Percentiles rank a stretch among this genome's conserved stretches.
phyloP scores from a whole-genome alignment of 1,284 basidiomycete genomes.

The Boletus sp. region DNA sequence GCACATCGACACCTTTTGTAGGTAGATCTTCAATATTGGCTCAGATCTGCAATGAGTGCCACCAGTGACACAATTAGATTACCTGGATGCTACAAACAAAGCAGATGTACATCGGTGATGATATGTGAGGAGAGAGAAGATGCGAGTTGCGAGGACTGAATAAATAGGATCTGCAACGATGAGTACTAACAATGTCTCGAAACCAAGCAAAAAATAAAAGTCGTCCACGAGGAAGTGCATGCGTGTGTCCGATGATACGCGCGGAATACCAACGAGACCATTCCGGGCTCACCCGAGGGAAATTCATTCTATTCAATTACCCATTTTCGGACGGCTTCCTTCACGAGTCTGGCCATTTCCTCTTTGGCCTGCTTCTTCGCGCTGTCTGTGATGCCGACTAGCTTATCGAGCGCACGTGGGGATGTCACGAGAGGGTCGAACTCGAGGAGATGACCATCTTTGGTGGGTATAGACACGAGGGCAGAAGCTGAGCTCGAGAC shows the following conservation, averaged over 20 bases:
- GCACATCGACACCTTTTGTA: background rate
- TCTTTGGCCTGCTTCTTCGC: slow-evolving; percentile 79
- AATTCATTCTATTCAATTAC: slow-evolving; percentile 38
- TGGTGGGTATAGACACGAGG: slow-evolving; percentile 70
- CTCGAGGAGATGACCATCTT: slow-evolving; percentile 75
- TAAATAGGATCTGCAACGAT: slow-evolving; percentile 25
- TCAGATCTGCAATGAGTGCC: background rate
- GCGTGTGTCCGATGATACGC: background rate
- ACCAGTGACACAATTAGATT: slow-evolving; percentile 16
- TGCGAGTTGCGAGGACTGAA: slow-evolving; percentile 14
- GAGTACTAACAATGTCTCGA: slow-evolving; percentile 1
- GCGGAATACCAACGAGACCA: background rate
- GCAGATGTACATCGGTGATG: slow-evolving; percentile 25
- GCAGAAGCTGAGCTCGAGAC: slow-evolving; percentile 41
- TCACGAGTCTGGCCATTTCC: slow-evolving; percentile 71
- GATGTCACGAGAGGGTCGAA: slow-evolving; percentile 77
- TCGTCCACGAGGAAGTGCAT: background rate
- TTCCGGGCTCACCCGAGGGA: background rate
- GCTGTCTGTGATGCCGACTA: slow-evolving; percentile 76
- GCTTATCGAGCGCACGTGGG: slow-evolving; percentile 65
- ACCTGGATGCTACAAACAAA: slow-evolving; percentile 30
- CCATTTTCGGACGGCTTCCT: slow-evolving; percentile 75
- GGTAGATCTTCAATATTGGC: background rate
- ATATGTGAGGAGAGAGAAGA: slow-evolving; percentile 1
- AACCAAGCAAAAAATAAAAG: background rate